Base-by-base conservation (phyloP, 352 stramenopile species). In the Phytophthora podocarpi region DNA sequence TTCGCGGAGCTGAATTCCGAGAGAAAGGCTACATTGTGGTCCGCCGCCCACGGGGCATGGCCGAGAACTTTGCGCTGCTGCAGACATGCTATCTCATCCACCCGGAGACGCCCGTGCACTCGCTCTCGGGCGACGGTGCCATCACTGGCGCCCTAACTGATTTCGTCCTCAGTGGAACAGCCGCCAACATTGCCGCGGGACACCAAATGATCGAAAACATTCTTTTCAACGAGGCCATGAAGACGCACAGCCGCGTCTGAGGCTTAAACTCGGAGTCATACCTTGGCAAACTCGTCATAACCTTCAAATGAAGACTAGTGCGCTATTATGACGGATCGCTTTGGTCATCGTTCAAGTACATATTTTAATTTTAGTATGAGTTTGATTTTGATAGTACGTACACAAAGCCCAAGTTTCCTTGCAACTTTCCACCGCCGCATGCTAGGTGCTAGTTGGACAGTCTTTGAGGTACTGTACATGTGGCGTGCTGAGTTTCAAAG, bases 21-120 rank as follows among this genome's bases (percentile, higher is more conserved):
- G 77, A 89, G 56, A 76, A 81, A 40, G 75, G 80, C 0, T 89
- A 86, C 55, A 73, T 89, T 41, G 45, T 87, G 26, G 59, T 89
- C 16, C 75, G 74, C 34, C 70, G 71, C 6, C 67, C 73, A 27
- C 58, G 32, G 10, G 66, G 64, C 0, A 71, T 75, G 41, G 54
- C 70, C 8, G 36, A 50, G 16, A 52, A 59, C 28, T 75, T 54
- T 28, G 61, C 72, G 21, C 65, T 87, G 5, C 48, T 89, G 43
- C 76, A 86, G 49, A 76, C 77, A 31, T 82, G 75, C 47, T 81
- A 82, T 62, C 69, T 89, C 28, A 81, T 85, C 26, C 80, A 74
- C 20, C 80, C 80, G 13, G 56, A 71, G 18, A 68, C 82, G 2
- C 67, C 67, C 10, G 55, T 75, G 12, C 57, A 64, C 51, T 64